Base-by-base conservation (phyloP, 768 basidiomycete genomes). In the Xerocomellus amylosporus region DNA sequence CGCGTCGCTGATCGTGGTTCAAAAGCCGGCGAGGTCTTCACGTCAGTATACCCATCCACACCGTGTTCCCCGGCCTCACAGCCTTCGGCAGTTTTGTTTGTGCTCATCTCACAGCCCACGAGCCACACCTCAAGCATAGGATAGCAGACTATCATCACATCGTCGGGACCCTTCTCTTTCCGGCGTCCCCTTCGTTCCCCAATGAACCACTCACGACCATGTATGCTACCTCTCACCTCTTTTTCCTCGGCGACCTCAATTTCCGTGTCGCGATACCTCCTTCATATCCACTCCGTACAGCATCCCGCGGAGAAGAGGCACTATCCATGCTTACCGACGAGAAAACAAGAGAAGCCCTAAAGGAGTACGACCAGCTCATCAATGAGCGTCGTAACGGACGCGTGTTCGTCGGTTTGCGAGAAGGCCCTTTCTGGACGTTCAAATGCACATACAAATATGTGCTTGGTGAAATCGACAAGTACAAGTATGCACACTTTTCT, bases 181-280 rank as follows among this genome's bases (percentile, higher is more conserved):
- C 83, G 9, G 76, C 89, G 8, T 53, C 77, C 2, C 69, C 75
- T 34, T 67, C 71, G 3, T 70, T 74, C 3, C 67, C 73, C 9
- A 70, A 78, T 0, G 63, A 62, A 26, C 53, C 58, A 12, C 72
- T 76, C 6, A 82, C 84, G 45, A 87, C 84, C 12, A 80, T 98
- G 43, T 93, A 90, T 74, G 77, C 84, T 41, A 88, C 93, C 0
- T 91, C 92, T 13, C 92, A 98, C 69, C 78, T 97, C 1, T 97
- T 98, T 78, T 79, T 97, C 68, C 79, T 97, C 33, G 96, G 96
- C 7, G 95, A 98, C 71, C 81, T 97, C 58, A 98, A 98, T 72
- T 97, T 94, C 71, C 85, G 94, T 15, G 70, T 98, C 15, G 75
- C 79, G n/a, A 61, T 87, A 15, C 86, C 90, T 1, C 58, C 77